A percentile compares a stretch with the other conserved stretches of the same genome.
phyloP scores from a whole-genome alignment of 768 basidiomycete genomes.

The Xerocomellus intermedius region DNA sequence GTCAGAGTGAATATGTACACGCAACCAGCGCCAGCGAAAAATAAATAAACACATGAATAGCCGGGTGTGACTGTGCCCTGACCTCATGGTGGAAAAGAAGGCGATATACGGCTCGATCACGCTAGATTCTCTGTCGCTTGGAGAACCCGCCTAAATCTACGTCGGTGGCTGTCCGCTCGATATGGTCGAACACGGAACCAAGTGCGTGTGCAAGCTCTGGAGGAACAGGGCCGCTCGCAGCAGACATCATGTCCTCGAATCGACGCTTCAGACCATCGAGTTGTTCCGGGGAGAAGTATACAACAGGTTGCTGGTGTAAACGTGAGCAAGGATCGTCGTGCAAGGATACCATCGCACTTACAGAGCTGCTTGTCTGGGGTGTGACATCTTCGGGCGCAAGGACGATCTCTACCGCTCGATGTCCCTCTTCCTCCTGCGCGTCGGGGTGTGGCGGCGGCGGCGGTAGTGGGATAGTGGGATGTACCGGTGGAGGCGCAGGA shows the following conservation, averaged over 20 bases:
- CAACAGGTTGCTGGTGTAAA: conserved; percentile 18
- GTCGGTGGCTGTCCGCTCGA: conserved; percentile 30
- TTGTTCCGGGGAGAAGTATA: conserved; percentile 34
- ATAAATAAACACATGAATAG: not conserved
- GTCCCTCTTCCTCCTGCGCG: conserved; percentile 19
- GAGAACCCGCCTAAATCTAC: conserved; percentile 23
- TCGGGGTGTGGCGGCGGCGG: conserved; percentile 12
- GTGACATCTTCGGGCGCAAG: conserved; percentile 19
- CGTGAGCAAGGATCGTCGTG: not conserved
- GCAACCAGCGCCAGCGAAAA: not conserved
- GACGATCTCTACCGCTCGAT: conserved; percentile 9
- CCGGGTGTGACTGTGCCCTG: not conserved
- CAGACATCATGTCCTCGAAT: conserved; percentile 32
- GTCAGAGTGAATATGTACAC: conserved; percentile 1
- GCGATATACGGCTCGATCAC: not conserved
- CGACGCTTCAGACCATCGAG: conserved; percentile 30
- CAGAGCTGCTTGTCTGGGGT: conserved; percentile 17
- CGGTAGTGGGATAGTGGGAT: conserved; percentile 9
- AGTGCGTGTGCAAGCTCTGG: conserved; percentile 33
- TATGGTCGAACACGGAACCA: conserved; percentile 35
- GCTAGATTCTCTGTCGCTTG: conserved; percentile 29
- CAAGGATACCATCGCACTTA: conserved; percentile 1
- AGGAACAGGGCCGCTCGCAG: conserved; percentile 30
- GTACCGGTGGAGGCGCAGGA: conserved; percentile 6
- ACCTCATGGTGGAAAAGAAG: not conserved